These are phyloP conservation scores for Arbutus unedo DNA, from an alignment of 148 eudicot genomes.

Conservation along the genomic window DNA sequence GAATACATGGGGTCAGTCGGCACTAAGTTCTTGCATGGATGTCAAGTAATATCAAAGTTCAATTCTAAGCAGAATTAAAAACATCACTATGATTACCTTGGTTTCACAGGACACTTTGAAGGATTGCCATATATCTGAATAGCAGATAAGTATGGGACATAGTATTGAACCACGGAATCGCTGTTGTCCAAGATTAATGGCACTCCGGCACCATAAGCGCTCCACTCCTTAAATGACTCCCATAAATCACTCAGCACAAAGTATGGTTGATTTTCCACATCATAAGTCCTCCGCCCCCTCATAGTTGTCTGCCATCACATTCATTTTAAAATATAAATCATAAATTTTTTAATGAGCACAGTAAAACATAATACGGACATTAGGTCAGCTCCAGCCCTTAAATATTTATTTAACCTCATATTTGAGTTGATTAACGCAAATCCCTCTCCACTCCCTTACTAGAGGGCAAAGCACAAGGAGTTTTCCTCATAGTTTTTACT, in stretches of 20 bases:
- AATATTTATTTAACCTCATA: no score
- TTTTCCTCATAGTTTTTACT: no score
- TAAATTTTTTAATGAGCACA: no score
- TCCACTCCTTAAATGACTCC: constrained; percentile 85
- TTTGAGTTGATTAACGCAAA: no score
- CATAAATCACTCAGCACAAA: constrained; percentile 70
- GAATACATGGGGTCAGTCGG: not conserved
- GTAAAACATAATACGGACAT: no score
- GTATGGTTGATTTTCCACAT: constrained; percentile 58
- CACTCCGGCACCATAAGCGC: constrained; percentile 88
- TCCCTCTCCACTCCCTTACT: no score
- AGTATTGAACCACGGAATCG: constrained; percentile 69
- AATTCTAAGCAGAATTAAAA: not conserved
- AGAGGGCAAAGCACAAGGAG: no score
- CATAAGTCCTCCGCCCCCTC: constrained; percentile 55
- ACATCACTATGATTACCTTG: constrained; percentile 21
- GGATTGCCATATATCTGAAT: constrained; percentile 59
- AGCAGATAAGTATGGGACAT: constrained; percentile 75
- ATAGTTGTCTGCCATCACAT: constrained; percentile 43
- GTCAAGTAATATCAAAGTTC: not conserved
- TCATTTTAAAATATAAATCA: not conserved
- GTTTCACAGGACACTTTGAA: constrained; percentile 30
- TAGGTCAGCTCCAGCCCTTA: no score
- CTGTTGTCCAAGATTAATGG: constrained; percentile 66
- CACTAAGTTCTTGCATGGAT: not conserved